These are phyloP conservation scores for Sparassis latifolia DNA, from an alignment of 1,284 basidiomycete genomes.

Conservation along the genomic window DNA sequence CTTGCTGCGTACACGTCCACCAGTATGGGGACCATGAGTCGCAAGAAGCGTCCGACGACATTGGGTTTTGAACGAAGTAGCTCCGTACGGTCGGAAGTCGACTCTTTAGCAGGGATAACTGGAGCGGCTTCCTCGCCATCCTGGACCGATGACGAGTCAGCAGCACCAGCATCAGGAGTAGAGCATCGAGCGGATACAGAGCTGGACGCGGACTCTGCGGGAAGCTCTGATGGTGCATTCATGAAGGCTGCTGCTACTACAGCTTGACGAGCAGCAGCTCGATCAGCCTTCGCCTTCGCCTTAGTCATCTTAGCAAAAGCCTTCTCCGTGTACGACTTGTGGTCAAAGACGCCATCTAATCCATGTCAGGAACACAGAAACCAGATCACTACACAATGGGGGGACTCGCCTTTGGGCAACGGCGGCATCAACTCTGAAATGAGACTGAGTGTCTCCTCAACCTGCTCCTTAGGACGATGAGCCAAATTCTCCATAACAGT, in stretches of 20 bases:
- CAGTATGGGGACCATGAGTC: conserved; percentile 82
- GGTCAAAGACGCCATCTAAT: conserved; percentile 88
- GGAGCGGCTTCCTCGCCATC: conserved; percentile 30
- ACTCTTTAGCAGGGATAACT: conserved; percentile 27
- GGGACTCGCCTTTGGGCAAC: conserved; percentile 68
- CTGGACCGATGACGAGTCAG: conserved; percentile 22
- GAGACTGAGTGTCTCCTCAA: conserved; percentile 86
- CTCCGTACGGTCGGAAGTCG: conserved; percentile 53
- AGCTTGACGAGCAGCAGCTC: conserved; percentile 57
- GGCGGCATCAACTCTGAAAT: conserved; percentile 89
- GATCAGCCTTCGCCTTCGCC: conserved; percentile 71
- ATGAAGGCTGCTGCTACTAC: conserved; percentile 17
- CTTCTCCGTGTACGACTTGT: conserved; percentile 86
- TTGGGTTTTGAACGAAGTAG: conserved; percentile 69
- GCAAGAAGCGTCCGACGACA: conserved; percentile 80
- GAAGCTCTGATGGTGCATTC: conserved; percentile 19
- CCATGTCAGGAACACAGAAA: conserved; percentile 7
- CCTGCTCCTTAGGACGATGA: conserved; percentile 93
- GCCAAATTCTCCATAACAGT: conserved; percentile 96
- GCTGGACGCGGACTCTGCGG: conserved; percentile 14
- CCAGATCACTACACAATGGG: no score
- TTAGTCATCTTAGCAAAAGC: conserved; percentile 67
- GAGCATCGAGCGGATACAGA: conserved; percentile 26
- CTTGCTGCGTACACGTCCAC: conserved; percentile 95
- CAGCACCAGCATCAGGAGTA: conserved; percentile 14